Evolutionary conservation across 2,329 filamentous ascomycete genomes (phyloP).

Genomic region (Cephalotrichum gorgonifer): DNA sequence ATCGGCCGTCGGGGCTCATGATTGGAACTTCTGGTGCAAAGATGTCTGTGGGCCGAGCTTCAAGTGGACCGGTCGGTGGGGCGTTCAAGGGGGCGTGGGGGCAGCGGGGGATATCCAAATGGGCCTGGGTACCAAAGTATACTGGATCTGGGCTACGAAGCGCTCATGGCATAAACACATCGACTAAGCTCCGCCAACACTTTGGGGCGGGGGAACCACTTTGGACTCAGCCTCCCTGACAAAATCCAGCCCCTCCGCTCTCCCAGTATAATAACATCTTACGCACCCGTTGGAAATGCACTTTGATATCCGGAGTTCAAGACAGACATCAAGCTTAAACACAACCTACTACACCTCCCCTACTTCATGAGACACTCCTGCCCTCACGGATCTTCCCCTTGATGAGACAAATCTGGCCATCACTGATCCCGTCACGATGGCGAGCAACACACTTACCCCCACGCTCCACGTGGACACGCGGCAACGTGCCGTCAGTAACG

Average conservation of each 20-base stretch:
- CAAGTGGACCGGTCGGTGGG: neutral
- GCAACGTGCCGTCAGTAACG: conserved; percentile 9
- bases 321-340: too few species aligned
- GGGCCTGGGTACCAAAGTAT: too few species aligned
- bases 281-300: neutral
- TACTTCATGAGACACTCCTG: neutral
- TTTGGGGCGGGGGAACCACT: too few species aligned
- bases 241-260: neutral
- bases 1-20: neutral
- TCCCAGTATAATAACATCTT: neutral
- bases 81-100: too few species aligned
- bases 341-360: neutral
- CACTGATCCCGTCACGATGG: neutral
- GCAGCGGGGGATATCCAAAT: too few species aligned
- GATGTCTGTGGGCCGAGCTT: neutral
- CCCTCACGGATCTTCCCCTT: neutral
- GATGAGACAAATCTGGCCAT: neutral
- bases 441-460: neutral
- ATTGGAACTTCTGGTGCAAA: neutral
- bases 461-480: conserved; percentile 7
- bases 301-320: neutral
- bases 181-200: too few species aligned
- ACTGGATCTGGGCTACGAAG: too few species aligned
- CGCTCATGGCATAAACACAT: too few species aligned
- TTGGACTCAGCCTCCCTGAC: neutral